Conservation (phyloP, 73 alveolate genomes). For the Durusdinium trenchii region DNA sequence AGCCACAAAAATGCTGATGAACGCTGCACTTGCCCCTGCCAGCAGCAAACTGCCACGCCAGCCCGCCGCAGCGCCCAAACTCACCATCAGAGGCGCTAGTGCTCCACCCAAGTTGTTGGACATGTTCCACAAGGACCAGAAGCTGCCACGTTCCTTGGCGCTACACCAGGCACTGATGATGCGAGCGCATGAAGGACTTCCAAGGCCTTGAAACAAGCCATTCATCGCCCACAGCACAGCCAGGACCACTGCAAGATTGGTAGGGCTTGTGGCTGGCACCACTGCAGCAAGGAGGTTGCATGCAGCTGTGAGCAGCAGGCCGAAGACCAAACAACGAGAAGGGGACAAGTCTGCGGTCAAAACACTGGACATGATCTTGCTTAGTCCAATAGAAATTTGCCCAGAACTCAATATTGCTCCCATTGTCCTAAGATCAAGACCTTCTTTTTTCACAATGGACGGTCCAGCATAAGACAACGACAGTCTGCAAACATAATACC, state of each 20-base stretch:
- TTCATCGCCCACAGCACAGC: slow-evolving; percentile 49
- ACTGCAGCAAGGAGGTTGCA: slow-evolving; percentile 46
- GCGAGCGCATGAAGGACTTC: slow-evolving; percentile 75
- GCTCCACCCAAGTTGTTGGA: slow-evolving; percentile 82
- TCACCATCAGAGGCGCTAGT: slow-evolving; percentile 57
- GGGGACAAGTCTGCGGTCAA: slow-evolving; percentile 54
- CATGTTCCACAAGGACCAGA: slow-evolving; percentile 61
- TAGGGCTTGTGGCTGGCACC: not conserved
- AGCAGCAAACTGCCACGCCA: slow-evolving; percentile 61
- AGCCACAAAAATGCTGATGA: not conserved
- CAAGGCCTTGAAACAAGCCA: slow-evolving; percentile 68
- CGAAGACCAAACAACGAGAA: slow-evolving; percentile 45
- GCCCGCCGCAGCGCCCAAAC: slow-evolving; percentile 31
- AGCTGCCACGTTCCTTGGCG: slow-evolving; percentile 70
- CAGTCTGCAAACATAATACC: slow-evolving; percentile 65
- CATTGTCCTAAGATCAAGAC: slow-evolving; percentile 9
- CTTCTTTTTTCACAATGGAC: slow-evolving; percentile 25
- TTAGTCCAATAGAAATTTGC: slow-evolving; percentile 53
- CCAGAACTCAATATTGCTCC: slow-evolving; percentile 48
- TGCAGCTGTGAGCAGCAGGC: slow-evolving; percentile 48
- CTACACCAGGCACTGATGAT: slow-evolving; percentile 53
- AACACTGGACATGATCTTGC: slow-evolving; percentile 57
- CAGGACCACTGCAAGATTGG: not conserved
- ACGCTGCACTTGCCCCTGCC: slow-evolving; percentile 40
- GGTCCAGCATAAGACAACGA: slow-evolving; percentile 76